These are phyloP conservation scores for Podila horticola DNA, from an alignment of 192 early-diverging fungal species.

Conservation along the genomic window DNA sequence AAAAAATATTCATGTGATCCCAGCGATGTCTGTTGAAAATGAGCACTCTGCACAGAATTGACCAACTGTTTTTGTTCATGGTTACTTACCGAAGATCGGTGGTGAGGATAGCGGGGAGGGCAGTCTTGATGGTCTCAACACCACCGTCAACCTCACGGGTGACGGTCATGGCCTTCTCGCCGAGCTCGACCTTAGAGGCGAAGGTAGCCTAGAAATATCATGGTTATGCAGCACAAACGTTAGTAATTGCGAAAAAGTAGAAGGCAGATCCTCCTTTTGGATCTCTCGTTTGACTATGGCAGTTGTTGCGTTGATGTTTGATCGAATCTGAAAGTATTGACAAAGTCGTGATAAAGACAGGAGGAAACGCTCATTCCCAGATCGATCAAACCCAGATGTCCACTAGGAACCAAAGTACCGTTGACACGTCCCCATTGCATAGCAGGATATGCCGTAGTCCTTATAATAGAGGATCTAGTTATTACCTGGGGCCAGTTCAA, in stretches of 20 bases:
- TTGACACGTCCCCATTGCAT: too few species aligned
- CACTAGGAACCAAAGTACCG: not conserved
- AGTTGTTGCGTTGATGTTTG: too few species aligned
- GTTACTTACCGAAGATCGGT: slow-evolving; percentile 85
- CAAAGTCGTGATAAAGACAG: too few species aligned
- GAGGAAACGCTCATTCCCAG: too few species aligned
- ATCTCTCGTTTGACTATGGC: too few species aligned
- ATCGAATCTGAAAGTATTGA: too few species aligned
- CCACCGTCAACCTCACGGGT: slow-evolving; percentile 98
- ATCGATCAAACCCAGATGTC: too few species aligned
- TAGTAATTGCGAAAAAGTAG: not conserved
- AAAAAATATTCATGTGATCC: slow-evolving; percentile 10
- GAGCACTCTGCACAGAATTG: too few species aligned
- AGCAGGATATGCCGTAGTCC: too few species aligned
- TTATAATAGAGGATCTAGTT: not conserved
- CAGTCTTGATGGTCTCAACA: slow-evolving; percentile 85
- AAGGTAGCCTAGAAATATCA: slow-evolving; percentile 83
- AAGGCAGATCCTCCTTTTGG: too few species aligned
- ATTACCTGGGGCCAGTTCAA: slow-evolving; percentile 91
- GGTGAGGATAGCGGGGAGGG: slow-evolving; percentile 94
- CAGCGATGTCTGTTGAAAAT: not conserved
- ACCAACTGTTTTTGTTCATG: too few species aligned
- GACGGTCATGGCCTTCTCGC: slow-evolving; percentile 76
- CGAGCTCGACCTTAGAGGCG: slow-evolving; percentile 94
- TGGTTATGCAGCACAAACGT: slow-evolving; percentile 3